phyloP scores from a whole-genome alignment of 129 eudicot species.

The Tanacetum coccineum region DNA sequence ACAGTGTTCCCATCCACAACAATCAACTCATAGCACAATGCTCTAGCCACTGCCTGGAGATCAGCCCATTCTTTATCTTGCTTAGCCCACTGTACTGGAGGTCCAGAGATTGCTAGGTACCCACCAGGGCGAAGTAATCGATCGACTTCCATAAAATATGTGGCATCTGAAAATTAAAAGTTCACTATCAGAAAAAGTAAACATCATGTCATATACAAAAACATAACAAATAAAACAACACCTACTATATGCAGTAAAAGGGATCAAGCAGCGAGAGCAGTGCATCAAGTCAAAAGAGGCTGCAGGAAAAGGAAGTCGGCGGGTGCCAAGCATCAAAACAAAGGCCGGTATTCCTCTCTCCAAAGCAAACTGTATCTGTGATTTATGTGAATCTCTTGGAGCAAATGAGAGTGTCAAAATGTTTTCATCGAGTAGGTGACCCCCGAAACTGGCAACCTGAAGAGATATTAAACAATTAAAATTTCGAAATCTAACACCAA shows the following conservation, averaged over 20 bases:
- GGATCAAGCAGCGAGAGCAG: constrained; percentile 95
- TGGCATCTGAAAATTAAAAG: constrained; percentile 65
- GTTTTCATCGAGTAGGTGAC: constrained; percentile 72
- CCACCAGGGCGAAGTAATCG: constrained; percentile 96
- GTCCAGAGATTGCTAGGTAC: constrained; percentile 84
- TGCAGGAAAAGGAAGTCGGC: constrained; percentile 88
- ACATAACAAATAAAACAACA: constrained; percentile 14
- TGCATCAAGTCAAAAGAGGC: constrained; percentile 87
- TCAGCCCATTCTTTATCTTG: constrained; percentile 99
- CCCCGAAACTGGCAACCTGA: constrained; percentile 99
- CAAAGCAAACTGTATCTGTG: constrained; percentile 94
- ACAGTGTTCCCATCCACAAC: constrained; percentile 97
- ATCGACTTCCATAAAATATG: constrained; percentile 94
- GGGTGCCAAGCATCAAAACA: constrained; percentile 98
- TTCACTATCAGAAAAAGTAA: constrained; percentile 16
- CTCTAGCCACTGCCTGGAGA: constrained; percentile 89
- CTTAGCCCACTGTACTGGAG: constrained; percentile 97
- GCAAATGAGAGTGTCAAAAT: constrained; percentile 89
- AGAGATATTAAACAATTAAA: constrained; percentile 4
- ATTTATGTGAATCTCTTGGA: constrained; percentile 97
- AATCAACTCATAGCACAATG: constrained; percentile 82
- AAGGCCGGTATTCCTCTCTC: constrained; percentile 96
- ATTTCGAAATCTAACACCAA: constrained; percentile 1
- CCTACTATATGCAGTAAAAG: constrained; percentile 95
- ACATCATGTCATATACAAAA: not conserved